Evolutionary conservation across 2,329 filamentous ascomycete genomes (phyloP).

Genomic region (Fusarium torulosum): DNA sequence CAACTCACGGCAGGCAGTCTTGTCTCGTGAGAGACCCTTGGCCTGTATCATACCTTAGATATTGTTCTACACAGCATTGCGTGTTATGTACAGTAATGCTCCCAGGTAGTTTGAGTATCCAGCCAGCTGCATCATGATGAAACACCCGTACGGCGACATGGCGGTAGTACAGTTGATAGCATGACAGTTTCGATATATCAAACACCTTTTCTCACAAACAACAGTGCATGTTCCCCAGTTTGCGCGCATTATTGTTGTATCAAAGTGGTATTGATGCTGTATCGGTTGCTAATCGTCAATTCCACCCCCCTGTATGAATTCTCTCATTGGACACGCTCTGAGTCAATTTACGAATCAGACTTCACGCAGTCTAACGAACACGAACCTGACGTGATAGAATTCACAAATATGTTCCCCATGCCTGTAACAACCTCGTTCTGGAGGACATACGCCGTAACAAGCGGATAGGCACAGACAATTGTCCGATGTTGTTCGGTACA

Average conservation of each 20-base stretch:
- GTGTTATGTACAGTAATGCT: slow-evolving; percentile 15
- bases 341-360: slow-evolving; percentile 32
- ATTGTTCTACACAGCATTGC: slow-evolving; percentile 4
- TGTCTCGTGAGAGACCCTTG: slow-evolving; percentile 6
- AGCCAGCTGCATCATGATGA: slow-evolving; percentile 33
- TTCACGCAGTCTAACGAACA: slow-evolving; percentile 28
- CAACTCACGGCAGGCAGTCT: slow-evolving; percentile 12
- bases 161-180: slow-evolving; percentile 18
- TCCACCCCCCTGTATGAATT: slow-evolving; percentile 21
- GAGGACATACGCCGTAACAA: slow-evolving; percentile 16
- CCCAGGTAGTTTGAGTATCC: background rate
- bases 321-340: slow-evolving; percentile 38
- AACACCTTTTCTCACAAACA: slow-evolving; percentile 30
- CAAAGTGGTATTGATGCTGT: slow-evolving; percentile 25
- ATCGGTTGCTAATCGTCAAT: slow-evolving; percentile 25
- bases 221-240: slow-evolving; percentile 26
- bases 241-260: slow-evolving; percentile 33
- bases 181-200: slow-evolving; percentile 34
- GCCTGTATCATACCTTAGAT: no score
- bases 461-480: slow-evolving; percentile 21
- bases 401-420: slow-evolving; percentile 13
- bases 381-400: slow-evolving; percentile 21
- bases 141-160: slow-evolving; percentile 25
- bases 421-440: slow-evolving; percentile 1
- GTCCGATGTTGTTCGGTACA: slow-evolving; percentile 19